Percentiles rank a stretch among this genome's conserved stretches.
phyloP scores from a whole-genome alignment of 2,329 filamentous ascomycete genomes.

The Aspergillus sp. region DNA sequence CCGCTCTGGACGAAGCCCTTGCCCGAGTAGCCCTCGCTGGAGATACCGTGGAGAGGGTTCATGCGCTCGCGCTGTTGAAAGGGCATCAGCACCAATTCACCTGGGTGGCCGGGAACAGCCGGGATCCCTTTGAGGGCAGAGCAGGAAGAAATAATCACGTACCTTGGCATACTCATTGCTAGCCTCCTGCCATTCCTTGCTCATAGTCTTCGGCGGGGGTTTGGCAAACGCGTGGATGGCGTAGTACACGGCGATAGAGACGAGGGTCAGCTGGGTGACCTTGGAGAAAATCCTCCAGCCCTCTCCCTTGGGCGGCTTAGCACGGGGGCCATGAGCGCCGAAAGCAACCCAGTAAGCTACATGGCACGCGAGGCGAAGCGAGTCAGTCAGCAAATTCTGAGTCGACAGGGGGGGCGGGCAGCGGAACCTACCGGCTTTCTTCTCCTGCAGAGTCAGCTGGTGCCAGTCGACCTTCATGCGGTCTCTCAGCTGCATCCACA shows the following conservation, averaged over 20 bases:
- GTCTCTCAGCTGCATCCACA: constrained; percentile 97
- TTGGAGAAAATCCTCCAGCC: constrained; percentile 67
- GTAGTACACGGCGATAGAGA: constrained; percentile 63
- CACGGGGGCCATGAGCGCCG: constrained; percentile 87
- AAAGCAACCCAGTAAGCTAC: constrained; percentile 99
- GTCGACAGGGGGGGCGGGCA: not conserved
- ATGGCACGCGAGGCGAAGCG: constrained; percentile 8
- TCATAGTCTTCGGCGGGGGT: constrained; percentile 76
- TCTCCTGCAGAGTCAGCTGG: constrained; percentile 90
- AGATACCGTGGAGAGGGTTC: constrained; percentile 78
- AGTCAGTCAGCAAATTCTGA: constrained; percentile 16
- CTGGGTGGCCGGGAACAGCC: constrained; percentile 4
- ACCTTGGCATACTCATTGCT: constrained; percentile 92
- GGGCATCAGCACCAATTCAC: constrained; percentile 12
- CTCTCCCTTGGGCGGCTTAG: constrained; percentile 74
- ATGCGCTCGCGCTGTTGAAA: constrained; percentile 62
- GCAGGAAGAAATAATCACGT: constrained; percentile 26
- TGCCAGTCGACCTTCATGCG: constrained; percentile 98
- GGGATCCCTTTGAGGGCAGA: too few relatives aligned
- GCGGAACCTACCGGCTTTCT: constrained; percentile 84
- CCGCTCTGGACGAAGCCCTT: constrained; percentile 65
- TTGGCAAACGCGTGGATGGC: constrained; percentile 62
- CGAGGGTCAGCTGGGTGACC: constrained; percentile 57
- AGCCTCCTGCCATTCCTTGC: constrained; percentile 92
- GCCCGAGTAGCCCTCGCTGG: constrained; percentile 68